phyloP scores from a whole-genome alignment of 768 basidiomycete species.

The Auriscalpium orientale region DNA sequence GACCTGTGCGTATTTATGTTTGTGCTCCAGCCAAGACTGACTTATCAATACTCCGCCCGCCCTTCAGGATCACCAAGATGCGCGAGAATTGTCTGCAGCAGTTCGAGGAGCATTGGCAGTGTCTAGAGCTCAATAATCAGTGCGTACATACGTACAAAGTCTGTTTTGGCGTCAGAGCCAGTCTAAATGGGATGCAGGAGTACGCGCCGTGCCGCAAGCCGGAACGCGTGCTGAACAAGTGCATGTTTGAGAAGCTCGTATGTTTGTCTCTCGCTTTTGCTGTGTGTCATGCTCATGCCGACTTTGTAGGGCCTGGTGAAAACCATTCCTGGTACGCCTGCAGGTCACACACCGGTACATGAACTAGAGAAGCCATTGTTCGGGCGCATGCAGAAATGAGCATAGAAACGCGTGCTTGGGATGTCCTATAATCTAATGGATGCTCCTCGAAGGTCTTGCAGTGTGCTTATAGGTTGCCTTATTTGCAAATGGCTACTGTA shows the following conservation, averaged over 20 bases:
- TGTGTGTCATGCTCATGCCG: background rate
- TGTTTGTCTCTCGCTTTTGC: slow-evolving; percentile 23
- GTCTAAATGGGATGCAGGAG: slow-evolving; percentile 43
- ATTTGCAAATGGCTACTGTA: no score
- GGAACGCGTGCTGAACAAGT: slow-evolving; percentile 82
- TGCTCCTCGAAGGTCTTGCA: no score
- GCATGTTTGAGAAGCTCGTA: slow-evolving; percentile 95
- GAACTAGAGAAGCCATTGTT: slow-evolving; percentile 83
- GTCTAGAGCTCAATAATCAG: slow-evolving; percentile 95
- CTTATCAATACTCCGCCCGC: background rate
- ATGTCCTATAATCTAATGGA: no score
- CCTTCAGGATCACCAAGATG: slow-evolving; percentile 80
- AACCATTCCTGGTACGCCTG: slow-evolving; percentile 83
- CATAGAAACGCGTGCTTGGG: background rate
- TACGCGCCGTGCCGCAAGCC: slow-evolving; percentile 84
- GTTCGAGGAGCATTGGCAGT: slow-evolving; percentile 91
- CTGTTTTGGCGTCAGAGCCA: background rate
- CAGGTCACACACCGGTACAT: slow-evolving; percentile 77
- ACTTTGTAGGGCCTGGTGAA: slow-evolving; percentile 73
- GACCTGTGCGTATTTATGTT: slow-evolving; percentile 63
- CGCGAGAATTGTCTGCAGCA: slow-evolving; percentile 82
- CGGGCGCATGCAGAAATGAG: slow-evolving; percentile 76
- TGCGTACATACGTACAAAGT: slow-evolving; percentile 27
- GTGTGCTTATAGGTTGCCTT: no score
- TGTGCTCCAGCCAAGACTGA: background rate